Conservation (phyloP, 2,329 filamentous ascomycete genomes). For the Fonsecaea erecta region DNA sequence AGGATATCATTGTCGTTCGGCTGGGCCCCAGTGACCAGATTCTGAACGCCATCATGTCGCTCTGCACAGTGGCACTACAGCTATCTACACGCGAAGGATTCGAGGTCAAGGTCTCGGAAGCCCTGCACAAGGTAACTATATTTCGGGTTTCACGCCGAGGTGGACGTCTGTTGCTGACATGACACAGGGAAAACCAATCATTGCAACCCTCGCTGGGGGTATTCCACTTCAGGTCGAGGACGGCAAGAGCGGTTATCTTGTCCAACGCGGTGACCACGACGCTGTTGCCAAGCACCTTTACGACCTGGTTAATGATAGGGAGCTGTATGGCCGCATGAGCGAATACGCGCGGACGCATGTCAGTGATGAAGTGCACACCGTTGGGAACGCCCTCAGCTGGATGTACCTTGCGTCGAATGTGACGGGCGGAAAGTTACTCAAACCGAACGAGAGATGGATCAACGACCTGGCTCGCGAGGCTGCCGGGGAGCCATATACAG, state of each 20-base stretch:
- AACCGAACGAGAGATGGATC: slow-evolving; percentile 69
- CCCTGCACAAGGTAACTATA: slow-evolving; percentile 65
- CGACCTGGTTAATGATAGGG: slow-evolving; percentile 67
- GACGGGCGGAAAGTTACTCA: slow-evolving; percentile 60
- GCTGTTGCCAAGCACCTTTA: slow-evolving; percentile 70
- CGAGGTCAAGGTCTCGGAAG: slow-evolving; percentile 85
- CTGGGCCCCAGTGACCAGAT: slow-evolving; percentile 79
- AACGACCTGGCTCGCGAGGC: slow-evolving; percentile 74
- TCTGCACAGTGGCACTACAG: slow-evolving; percentile 74
- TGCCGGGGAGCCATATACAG: slow-evolving; percentile 62
- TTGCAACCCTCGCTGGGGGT: slow-evolving; percentile 75
- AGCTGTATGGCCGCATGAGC: slow-evolving; percentile 70
- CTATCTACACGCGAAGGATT: slow-evolving; percentile 82
- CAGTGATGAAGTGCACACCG: slow-evolving; percentile 80
- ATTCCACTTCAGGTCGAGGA: slow-evolving; percentile 79
- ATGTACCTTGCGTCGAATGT: slow-evolving; percentile 75
- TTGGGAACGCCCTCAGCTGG: slow-evolving; percentile 77
- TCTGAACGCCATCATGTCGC: slow-evolving; percentile 74
- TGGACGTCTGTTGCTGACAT: slow-evolving; percentile 9
- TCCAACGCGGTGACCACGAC: slow-evolving; percentile 71
- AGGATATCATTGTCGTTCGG: slow-evolving; percentile 75
- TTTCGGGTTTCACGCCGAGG: too few relatives aligned
- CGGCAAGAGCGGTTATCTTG: slow-evolving; percentile 72
- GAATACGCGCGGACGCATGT: slow-evolving; percentile 67
- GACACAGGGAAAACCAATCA: slow-evolving; percentile 68